phyloP scores from a whole-genome alignment of 148 eudicot genomes.

The Silene uniflora region DNA sequence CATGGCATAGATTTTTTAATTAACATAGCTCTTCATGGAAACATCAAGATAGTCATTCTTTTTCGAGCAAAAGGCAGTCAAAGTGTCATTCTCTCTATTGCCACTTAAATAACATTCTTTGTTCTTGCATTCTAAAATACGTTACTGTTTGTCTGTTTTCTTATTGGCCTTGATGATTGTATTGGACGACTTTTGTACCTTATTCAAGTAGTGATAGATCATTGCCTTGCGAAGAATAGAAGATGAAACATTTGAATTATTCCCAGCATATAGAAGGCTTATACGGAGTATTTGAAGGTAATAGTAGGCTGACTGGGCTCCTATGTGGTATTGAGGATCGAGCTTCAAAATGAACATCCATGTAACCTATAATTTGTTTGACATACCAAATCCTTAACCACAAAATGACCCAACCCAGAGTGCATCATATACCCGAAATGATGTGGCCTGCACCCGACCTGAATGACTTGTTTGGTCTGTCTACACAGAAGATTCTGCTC shows the following conservation, averaged over 20 bases:
- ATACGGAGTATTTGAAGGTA: background rate
- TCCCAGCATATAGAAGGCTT: background rate
- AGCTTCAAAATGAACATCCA: too few relatives aligned
- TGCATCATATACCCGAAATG: too few relatives aligned
- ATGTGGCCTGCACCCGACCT: too few relatives aligned
- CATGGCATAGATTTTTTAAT: background rate
- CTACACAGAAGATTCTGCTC: too few relatives aligned
- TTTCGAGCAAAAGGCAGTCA: background rate
- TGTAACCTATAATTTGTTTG: too few relatives aligned
- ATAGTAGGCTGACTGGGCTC: too few relatives aligned
- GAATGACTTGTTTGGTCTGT: too few relatives aligned
- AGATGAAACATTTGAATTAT: background rate
- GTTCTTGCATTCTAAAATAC: background rate
- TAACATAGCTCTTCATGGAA: background rate
- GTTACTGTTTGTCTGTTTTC: background rate
- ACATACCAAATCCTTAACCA: too few relatives aligned
- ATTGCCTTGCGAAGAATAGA: background rate
- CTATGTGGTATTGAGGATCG: too few relatives aligned
- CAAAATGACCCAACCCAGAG: too few relatives aligned
- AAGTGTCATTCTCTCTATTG: background rate
- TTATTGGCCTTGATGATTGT: conserved; percentile 6
- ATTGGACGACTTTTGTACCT: background rate
- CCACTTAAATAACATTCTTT: background rate
- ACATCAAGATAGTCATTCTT: background rate
- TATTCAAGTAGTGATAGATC: background rate